Percentiles rank a stretch among this genome's conserved stretches.
phyloP scores from a whole-genome alignment of 257 asterid species.

The Agastache rugosa region DNA sequence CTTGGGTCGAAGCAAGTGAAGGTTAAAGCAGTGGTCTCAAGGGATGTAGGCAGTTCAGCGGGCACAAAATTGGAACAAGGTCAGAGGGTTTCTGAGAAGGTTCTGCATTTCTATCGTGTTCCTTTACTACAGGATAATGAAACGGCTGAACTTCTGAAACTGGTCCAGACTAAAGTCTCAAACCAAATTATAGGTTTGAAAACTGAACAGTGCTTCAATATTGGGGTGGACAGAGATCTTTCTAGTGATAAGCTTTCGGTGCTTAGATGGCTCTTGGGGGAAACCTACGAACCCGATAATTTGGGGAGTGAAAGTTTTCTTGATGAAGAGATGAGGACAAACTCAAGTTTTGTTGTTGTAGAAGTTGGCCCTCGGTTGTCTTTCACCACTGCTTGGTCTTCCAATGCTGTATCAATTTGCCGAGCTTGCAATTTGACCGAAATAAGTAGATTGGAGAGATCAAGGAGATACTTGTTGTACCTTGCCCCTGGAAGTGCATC shows the following conservation, averaged over 20 bases:
- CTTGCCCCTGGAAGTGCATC: constrained; percentile 55
- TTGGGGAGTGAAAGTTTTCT: constrained; percentile 72
- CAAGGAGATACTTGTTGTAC: constrained; percentile 75
- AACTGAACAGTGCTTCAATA: constrained; percentile 75
- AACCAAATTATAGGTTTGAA: constrained; percentile 36
- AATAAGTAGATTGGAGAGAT: constrained; percentile 73
- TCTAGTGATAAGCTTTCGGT: constrained; percentile 59
- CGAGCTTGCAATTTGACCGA: constrained; percentile 83
- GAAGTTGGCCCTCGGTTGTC: constrained; percentile 95
- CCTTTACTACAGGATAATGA: constrained; percentile 41
- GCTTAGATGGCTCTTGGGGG: constrained; percentile 87
- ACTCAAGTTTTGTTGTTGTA: constrained; percentile 47
- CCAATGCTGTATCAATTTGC: constrained; percentile 92
- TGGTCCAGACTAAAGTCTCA: constrained; percentile 36
- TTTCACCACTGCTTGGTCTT: constrained; percentile 95
- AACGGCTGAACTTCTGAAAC: constrained; percentile 35
- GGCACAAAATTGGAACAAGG: constrained; percentile 32
- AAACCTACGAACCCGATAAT: constrained; percentile 72
- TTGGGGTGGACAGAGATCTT: constrained; percentile 67
- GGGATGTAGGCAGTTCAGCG: constrained; percentile 26
- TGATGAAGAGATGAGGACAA: constrained; percentile 46
- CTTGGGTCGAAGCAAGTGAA: constrained; percentile 17
- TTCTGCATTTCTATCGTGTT: constrained; percentile 58
- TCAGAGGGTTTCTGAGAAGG: constrained; percentile 40
- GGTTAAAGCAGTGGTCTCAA: constrained; percentile 31